These are phyloP conservation scores for Simmondsia chinensis DNA, from an alignment of 148 eudicot genomes.

Conservation along the genomic window DNA sequence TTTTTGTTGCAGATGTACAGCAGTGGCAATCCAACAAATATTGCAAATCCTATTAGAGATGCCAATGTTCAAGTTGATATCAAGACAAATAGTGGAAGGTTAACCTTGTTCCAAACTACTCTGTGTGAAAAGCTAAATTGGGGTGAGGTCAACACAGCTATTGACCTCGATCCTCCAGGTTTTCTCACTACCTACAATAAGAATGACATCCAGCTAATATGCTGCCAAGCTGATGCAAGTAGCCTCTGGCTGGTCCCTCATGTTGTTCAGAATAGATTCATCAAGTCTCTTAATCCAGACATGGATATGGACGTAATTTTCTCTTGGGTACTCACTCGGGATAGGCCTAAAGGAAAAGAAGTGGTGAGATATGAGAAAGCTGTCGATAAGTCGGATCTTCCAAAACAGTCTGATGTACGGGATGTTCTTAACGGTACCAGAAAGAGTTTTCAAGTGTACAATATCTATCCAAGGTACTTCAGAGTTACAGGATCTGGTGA, in stretches of 20 bases:
- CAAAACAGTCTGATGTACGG: constrained; percentile 46
- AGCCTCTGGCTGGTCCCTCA: constrained; percentile 82
- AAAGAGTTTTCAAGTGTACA: constrained; percentile 55
- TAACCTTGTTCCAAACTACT: constrained; percentile 73
- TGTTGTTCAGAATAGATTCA: constrained; percentile 58
- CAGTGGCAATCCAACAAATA: constrained; percentile 97
- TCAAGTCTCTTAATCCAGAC: constrained; percentile 38
- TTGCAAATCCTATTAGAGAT: constrained; percentile 90
- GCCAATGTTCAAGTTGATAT: constrained; percentile 89
- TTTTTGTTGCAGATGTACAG: constrained; percentile 80
- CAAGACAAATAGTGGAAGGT: constrained; percentile 66
- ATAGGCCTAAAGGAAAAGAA: constrained; percentile 94
- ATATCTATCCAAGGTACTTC: constrained; percentile 64
- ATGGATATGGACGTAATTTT: constrained; percentile 43
- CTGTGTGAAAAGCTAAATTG: constrained; percentile 64
- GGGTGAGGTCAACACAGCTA: constrained; percentile 36
- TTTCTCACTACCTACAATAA: constrained; percentile 56
- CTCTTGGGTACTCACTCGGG: constrained; percentile 80
- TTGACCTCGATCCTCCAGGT: constrained; percentile 47
- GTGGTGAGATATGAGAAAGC: constrained; percentile 68
- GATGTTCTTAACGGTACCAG: constrained; percentile 66
- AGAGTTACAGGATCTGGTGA: constrained; percentile 98
- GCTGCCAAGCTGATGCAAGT: constrained; percentile 95
- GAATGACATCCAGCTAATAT: constrained; percentile 75
- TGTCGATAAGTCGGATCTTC: constrained; percentile 41